phyloP scores from a whole-genome alignment of 495 filamentous ascomycete species.

The Aspergillus bridgeri region DNA sequence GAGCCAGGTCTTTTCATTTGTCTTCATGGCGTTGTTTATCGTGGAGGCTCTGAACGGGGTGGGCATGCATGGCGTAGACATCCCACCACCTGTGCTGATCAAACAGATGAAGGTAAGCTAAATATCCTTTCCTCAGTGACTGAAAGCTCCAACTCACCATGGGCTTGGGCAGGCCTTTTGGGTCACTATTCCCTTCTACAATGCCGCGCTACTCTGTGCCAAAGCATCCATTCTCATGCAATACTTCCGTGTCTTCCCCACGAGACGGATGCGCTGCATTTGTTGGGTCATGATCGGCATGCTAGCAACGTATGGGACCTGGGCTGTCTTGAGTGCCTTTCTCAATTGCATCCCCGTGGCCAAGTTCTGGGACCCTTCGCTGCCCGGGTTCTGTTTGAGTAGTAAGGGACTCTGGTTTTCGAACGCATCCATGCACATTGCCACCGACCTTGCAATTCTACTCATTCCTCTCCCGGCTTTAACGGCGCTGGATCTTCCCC shows the following conservation, averaged over 20 bases:
- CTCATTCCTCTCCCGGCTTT: constrained; percentile 50
- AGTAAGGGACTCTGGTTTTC: constrained; percentile 46
- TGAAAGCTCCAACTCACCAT: background rate
- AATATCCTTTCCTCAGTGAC: background rate
- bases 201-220: constrained; percentile 47
- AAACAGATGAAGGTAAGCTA: constrained; percentile 38
- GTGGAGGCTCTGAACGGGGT: constrained; percentile 40
- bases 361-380: constrained; percentile 39
- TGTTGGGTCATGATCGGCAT: constrained; percentile 43
- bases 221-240: constrained; percentile 51
- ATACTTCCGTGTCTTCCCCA: constrained; percentile 47
- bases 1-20: constrained; percentile 31
- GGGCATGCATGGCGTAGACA: constrained; percentile 38
- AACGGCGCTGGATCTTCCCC: constrained; percentile 41
- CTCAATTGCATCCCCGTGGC: constrained; percentile 45
- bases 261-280: constrained; percentile 34
- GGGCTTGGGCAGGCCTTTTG: constrained; percentile 33
- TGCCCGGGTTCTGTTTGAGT: constrained; percentile 37
- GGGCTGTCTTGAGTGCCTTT: constrained; percentile 43
- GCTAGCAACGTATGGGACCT: constrained; percentile 38
- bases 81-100: constrained; percentile 29
- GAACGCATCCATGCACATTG: constrained; percentile 50
- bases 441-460: constrained; percentile 51
- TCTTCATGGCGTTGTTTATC: constrained; percentile 42
- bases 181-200: constrained; percentile 46